These are phyloP conservation scores for Pseudogymnoascus pannorum DNA, from an alignment of 2,329 filamentous ascomycete genomes.

Conservation along the genomic window DNA sequence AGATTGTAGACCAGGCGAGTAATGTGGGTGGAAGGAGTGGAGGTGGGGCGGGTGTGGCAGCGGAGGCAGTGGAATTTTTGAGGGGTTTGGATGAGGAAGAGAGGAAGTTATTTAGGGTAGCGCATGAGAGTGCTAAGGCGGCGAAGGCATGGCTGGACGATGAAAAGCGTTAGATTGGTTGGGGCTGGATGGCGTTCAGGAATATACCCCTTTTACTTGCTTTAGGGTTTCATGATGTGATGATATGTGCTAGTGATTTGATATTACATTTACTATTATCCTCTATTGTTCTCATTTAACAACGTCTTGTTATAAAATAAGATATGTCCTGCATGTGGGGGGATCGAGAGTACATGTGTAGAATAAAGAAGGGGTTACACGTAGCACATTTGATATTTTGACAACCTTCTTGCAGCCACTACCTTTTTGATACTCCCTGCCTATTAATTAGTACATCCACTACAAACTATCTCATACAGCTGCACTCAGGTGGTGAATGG, in stretches of 20 bases:
- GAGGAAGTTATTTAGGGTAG: conserved; percentile 63
- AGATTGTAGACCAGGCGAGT: conserved; percentile 82
- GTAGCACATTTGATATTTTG: not conserved
- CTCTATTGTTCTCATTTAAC: not conserved
- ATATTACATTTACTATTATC: not conserved
- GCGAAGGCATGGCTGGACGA: conserved; percentile 60
- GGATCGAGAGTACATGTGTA: not conserved
- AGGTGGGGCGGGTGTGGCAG: conserved; percentile 62
- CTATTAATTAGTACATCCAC: too few species aligned
- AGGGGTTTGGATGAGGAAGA: conserved; percentile 87
- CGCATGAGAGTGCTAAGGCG: conserved; percentile 66
- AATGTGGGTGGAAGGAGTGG: conserved; percentile 71
- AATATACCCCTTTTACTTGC: conserved; percentile 7
- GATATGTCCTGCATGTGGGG: not conserved
- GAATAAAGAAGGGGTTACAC: not conserved
- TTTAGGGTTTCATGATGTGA: not conserved
- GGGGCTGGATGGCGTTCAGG: conserved; percentile 5
- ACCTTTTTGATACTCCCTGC: not conserved
- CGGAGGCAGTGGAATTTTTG: conserved; percentile 73
- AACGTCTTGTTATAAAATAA: not conserved
- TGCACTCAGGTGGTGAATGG: not conserved
- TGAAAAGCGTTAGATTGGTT: conserved; percentile 24
- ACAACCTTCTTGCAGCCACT: not conserved
- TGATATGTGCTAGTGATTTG: not conserved
- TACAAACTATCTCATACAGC: not conserved